phyloP scores from a whole-genome alignment of 768 basidiomycete genomes.

The Hydnum rufescens region DNA sequence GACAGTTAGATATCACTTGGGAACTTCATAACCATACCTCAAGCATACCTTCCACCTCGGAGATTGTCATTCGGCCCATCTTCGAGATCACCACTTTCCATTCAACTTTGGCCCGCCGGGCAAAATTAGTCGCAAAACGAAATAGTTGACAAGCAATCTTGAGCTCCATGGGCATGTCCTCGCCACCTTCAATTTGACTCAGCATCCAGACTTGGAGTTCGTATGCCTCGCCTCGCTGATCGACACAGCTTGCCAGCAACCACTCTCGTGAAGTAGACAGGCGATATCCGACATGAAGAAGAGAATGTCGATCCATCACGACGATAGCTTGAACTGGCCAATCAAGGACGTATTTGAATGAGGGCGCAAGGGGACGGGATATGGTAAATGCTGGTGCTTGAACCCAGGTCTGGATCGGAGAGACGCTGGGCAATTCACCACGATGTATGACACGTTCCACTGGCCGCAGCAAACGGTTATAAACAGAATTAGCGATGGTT shows the following conservation, averaged over 20 bases:
- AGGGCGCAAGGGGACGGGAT: slow-evolving; percentile 24
- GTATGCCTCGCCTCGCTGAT: slow-evolving; percentile 60
- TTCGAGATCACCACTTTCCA: slow-evolving; percentile 64
- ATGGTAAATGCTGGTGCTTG: slow-evolving; percentile 48
- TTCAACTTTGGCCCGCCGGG: slow-evolving; percentile 47
- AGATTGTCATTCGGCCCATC: slow-evolving; percentile 35
- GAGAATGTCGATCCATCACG: slow-evolving; percentile 34
- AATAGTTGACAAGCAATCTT: slow-evolving; percentile 32
- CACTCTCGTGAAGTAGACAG: slow-evolving; percentile 50
- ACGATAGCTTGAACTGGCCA: slow-evolving; percentile 27
- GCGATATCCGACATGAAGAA: slow-evolving; percentile 62
- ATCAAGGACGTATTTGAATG: slow-evolving; percentile 22
- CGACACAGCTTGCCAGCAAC: slow-evolving; percentile 54
- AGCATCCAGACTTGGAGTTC: slow-evolving; percentile 43
- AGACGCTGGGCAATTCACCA: slow-evolving; percentile 23
- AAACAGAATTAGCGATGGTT: slow-evolving; percentile 39
- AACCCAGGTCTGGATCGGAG: slow-evolving; percentile 29
- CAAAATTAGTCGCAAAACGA: slow-evolving; percentile 42
- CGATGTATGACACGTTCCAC: slow-evolving; percentile 44
- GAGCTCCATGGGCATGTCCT: slow-evolving; percentile 12
- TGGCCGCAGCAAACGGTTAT: slow-evolving; percentile 42
- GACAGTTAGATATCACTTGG: not conserved
- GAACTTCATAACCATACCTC: slow-evolving; percentile 2
- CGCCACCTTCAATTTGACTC: slow-evolving; percentile 2
- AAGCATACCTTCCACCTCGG: slow-evolving; percentile 46